phyloP scores from a whole-genome alignment of 306 rosid species.

The Canavalia gladiata region DNA sequence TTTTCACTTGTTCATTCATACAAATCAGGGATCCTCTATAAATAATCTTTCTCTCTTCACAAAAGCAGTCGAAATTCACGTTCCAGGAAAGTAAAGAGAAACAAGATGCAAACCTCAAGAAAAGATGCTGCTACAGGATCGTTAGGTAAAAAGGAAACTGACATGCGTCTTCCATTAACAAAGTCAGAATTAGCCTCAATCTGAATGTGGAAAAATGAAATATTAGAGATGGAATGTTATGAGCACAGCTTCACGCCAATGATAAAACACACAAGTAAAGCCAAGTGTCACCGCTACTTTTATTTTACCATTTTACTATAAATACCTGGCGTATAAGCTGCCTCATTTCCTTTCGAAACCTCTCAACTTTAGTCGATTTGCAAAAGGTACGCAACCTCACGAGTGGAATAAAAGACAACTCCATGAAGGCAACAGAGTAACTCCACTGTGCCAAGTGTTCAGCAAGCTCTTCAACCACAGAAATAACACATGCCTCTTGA shows the following conservation, averaged over 20 bases:
- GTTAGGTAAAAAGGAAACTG: constrained; percentile 76
- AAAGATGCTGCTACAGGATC: constrained; percentile 70
- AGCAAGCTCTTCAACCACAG: constrained; percentile 91
- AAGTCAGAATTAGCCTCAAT: constrained; percentile 75
- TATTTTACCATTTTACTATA: constrained; percentile 14
- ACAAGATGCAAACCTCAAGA: constrained; percentile 70
- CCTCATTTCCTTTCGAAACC: constrained; percentile 81
- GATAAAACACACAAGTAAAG: constrained; percentile 37
- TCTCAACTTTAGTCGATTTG: constrained; percentile 83
- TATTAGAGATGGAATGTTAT: constrained; percentile 46
- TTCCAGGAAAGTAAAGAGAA: constrained; percentile 29
- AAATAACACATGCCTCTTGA: constrained; percentile 94
- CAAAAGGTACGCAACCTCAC: constrained; percentile 86
- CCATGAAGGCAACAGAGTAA: constrained; percentile 86
- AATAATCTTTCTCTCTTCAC: neutral
- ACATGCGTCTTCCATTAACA: constrained; percentile 75
- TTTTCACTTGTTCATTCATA: neutral
- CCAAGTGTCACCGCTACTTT: constrained; percentile 13
- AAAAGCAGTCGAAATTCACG: constrained; percentile 20
- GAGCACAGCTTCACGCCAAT: constrained; percentile 28
- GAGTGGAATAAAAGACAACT: constrained; percentile 81
- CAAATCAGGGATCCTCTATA: neutral
- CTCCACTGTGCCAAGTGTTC: constrained; percentile 95
- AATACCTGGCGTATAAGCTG: constrained; percentile 84
- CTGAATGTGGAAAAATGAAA: constrained; percentile 57